phyloP scores from a whole-genome alignment of 2,329 filamentous ascomycete species.

The Ophiostoma sp. region DNA sequence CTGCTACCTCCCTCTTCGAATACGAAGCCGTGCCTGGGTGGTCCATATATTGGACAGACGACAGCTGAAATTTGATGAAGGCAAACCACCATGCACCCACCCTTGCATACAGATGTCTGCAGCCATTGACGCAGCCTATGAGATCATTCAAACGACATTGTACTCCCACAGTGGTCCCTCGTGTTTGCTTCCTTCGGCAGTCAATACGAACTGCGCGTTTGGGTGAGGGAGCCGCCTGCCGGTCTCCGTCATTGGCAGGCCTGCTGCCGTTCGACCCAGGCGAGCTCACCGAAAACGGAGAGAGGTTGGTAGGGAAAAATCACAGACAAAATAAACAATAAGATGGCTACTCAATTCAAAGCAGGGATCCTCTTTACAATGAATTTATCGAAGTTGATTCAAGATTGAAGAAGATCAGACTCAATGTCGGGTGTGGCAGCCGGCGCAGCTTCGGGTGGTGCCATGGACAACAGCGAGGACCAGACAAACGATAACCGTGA shows the following conservation, averaged over 20 bases:
- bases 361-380: too few species aligned
- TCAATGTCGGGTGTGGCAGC: too few species aligned
- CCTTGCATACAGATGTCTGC: not conserved
- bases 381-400: too few species aligned
- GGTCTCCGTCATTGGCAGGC: not conserved
- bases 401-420: too few species aligned
- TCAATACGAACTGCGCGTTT: not conserved
- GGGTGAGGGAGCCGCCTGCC: not conserved
- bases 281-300: not conserved
- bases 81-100: not conserved
- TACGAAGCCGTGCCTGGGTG: not conserved
- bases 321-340: too few species aligned
- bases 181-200: not conserved
- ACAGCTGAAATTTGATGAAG: not conserved
- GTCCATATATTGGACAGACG: not conserved
- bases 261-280: not conserved
- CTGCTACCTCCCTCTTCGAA: not conserved
- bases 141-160: not conserved
- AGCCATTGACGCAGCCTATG: conserved; percentile 1
- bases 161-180: not conserved
- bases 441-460: not conserved
- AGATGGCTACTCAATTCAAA: too few species aligned
- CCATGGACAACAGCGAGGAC: not conserved
- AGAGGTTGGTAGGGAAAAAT: not conserved
- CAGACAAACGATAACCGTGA: too few species aligned